These are phyloP conservation scores for Gynostemma pentaphyllum DNA, from an alignment of 306 rosid genomes.

Conservation along the genomic window DNA sequence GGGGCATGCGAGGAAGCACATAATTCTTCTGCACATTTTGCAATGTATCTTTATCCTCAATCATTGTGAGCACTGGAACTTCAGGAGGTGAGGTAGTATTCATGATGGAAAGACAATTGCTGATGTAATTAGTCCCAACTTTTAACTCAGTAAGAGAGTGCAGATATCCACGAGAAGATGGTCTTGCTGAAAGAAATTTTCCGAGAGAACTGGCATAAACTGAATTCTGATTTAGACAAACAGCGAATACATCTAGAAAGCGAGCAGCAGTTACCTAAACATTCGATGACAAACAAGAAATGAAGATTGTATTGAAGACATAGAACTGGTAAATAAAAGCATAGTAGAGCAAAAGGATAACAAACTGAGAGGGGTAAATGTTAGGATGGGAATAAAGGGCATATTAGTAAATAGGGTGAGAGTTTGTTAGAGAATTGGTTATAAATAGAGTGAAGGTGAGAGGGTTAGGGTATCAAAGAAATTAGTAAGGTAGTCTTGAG, in stretches of 20 bases:
- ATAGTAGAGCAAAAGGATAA: background rate
- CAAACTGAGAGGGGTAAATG: background rate
- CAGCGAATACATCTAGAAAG: constrained; percentile 64
- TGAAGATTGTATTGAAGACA: constrained; percentile 1
- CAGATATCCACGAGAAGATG: constrained; percentile 63
- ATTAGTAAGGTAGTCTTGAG: too few relatives aligned
- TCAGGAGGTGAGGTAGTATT: constrained; percentile 28
- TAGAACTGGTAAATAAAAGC: constrained; percentile 3
- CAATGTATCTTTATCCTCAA: constrained; percentile 31
- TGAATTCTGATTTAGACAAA: constrained; percentile 73
- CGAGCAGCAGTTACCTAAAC: constrained; percentile 59
- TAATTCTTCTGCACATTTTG: constrained; percentile 24
- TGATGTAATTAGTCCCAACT: constrained; percentile 41
- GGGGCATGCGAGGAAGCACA: constrained; percentile 87
- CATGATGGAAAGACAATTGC: constrained; percentile 25
- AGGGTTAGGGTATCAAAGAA: too few relatives aligned
- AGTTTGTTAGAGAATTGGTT: too few relatives aligned
- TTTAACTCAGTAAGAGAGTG: constrained; percentile 73
- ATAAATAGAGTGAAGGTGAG: too few relatives aligned
- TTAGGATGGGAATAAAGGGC: too few relatives aligned
- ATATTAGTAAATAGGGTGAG: too few relatives aligned
- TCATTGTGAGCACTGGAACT: constrained; percentile 21
- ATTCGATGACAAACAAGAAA: constrained; percentile 19
- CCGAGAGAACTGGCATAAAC: constrained; percentile 68
- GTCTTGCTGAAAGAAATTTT: constrained; percentile 36